A percentile compares a stretch with the other conserved stretches of the same genome.
phyloP scores from a whole-genome alignment of 2,329 filamentous ascomycete genomes.

The Penicillium verrucosum region DNA sequence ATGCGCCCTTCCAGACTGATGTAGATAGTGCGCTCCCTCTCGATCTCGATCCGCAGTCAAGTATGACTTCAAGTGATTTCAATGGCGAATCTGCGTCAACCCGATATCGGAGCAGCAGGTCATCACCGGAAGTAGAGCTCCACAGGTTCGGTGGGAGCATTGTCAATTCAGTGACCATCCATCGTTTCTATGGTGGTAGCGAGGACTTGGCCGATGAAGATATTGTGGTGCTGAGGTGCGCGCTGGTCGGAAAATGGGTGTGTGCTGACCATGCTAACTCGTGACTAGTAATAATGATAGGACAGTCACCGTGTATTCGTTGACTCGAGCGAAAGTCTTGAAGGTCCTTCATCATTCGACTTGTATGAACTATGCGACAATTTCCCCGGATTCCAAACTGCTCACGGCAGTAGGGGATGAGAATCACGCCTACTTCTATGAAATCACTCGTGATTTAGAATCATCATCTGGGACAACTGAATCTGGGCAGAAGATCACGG shows the following conservation, averaged over 20 bases:
- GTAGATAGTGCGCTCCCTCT: slow-evolving; percentile 59
- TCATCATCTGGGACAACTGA: slow-evolving; percentile 27
- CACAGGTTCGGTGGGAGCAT: slow-evolving; percentile 62
- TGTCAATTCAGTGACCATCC: slow-evolving; percentile 65
- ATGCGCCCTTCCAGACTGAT: slow-evolving; percentile 41
- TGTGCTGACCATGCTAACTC: slow-evolving; percentile 43
- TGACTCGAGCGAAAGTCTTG: slow-evolving; percentile 65
- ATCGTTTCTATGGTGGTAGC: slow-evolving; percentile 50
- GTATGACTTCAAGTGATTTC: slow-evolving; percentile 23
- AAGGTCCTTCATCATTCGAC: slow-evolving; percentile 72
- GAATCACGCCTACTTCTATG: slow-evolving; percentile 81
- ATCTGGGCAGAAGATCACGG: slow-evolving; percentile 34
- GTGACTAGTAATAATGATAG: slow-evolving; percentile 83
- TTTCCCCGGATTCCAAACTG: slow-evolving; percentile 81
- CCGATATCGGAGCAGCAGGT: slow-evolving; percentile 19
- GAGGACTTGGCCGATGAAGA: slow-evolving; percentile 52
- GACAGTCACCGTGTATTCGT: slow-evolving; percentile 77
- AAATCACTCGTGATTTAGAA: slow-evolving; percentile 33
- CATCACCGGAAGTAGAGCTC: slow-evolving; percentile 48
- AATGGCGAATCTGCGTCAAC: slow-evolving; percentile 19
- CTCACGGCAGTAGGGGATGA: slow-evolving; percentile 85
- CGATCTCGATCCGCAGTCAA: slow-evolving; percentile 38
- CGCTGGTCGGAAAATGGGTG: neutral
- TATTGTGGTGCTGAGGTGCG: slow-evolving; percentile 50
- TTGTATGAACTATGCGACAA: slow-evolving; percentile 88